Evolutionary conservation across 805 yeast species (phyloP).

Genomic region (Saccharomycopsis schoenii): DNA sequence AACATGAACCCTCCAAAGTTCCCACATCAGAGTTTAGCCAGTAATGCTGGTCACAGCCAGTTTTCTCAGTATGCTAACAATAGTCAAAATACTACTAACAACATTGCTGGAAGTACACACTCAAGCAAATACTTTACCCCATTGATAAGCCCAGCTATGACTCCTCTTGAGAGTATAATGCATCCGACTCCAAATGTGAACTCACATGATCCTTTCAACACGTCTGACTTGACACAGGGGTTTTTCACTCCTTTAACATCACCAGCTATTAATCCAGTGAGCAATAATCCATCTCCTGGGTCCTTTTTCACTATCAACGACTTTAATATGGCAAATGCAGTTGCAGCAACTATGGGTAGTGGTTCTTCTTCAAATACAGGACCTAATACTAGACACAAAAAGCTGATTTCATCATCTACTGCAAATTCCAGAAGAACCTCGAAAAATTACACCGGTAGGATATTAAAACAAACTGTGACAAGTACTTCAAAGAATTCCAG

Average conservation of each 20-base stretch:
- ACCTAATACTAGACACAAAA: background rate
- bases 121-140: slow-evolving; percentile 49
- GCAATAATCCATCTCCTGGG: slow-evolving; percentile 1
- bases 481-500: background rate
- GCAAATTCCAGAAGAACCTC: background rate
- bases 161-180: slow-evolving; percentile 39
- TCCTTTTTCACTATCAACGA: background rate
- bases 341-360: background rate
- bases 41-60: background rate
- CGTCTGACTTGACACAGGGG: slow-evolving; percentile 34
- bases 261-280: slow-evolving; percentile 57
- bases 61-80: slow-evolving; percentile 3
- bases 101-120: background rate
- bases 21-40: background rate
- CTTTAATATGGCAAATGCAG: background rate
- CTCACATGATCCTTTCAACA: background rate
- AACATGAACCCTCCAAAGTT: background rate
- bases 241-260: slow-evolving; percentile 71
- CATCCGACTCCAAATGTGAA: background rate
- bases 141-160: slow-evolving; percentile 63
- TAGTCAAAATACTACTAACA: background rate
- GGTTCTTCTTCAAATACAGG: background rate
- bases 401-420: background rate
- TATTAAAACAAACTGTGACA: slow-evolving; percentile 7
- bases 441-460: slow-evolving; percentile 3